phyloP scores from a whole-genome alignment of 2,329 filamentous ascomycete species.

The Hypoxylon sp. region DNA sequence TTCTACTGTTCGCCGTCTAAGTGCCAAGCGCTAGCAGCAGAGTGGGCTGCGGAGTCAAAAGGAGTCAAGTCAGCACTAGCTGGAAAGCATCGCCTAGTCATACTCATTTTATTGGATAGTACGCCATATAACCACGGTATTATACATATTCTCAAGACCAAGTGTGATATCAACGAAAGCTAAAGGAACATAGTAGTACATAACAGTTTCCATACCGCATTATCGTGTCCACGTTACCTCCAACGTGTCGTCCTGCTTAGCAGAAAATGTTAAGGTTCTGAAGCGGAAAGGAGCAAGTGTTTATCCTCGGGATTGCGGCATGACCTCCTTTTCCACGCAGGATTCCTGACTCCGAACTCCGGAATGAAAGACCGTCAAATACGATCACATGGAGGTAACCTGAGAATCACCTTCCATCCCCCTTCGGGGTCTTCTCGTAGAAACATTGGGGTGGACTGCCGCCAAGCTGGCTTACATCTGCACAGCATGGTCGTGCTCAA shows the following conservation, averaged over 20 bases:
- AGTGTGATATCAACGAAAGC: neutral
- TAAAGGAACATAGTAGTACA: neutral
- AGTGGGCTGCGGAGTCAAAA: neutral
- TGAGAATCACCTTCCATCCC: neutral
- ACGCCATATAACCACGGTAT: neutral
- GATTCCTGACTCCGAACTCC: slow-evolving; percentile 1
- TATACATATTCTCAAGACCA: neutral
- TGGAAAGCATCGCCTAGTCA: too few relatives aligned
- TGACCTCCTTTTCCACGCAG: too few relatives aligned
- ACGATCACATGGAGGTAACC: neutral
- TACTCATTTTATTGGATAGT: neutral
- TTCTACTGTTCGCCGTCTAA: neutral
- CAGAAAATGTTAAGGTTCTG: too few relatives aligned
- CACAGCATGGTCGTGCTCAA: neutral
- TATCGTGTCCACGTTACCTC: neutral
- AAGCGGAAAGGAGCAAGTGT: neutral
- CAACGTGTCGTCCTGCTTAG: too few relatives aligned
- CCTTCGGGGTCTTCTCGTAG: neutral
- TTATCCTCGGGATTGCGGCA: neutral
- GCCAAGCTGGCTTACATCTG: neutral
- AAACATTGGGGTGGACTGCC: neutral
- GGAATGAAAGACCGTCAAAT: neutral
- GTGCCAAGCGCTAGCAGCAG: neutral
- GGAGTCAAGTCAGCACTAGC: neutral
- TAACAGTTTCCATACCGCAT: neutral